Evolutionary conservation across 352 stramenopile species (phyloP).

Genomic region (Phytophthora crassamura): DNA sequence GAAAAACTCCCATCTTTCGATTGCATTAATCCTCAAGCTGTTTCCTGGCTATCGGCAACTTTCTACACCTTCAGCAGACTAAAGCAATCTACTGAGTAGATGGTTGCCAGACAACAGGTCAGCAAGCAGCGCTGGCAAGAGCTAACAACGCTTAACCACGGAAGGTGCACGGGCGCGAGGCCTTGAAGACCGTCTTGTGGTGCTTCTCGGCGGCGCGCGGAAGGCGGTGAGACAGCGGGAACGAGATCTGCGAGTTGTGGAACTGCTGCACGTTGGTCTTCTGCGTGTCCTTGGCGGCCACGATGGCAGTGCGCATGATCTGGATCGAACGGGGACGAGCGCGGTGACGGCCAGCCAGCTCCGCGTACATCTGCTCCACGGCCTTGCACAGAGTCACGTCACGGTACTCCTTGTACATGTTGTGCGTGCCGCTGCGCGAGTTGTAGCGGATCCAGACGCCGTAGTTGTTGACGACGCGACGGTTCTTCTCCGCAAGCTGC

Average conservation of each 20-base stretch:
- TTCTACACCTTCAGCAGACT: not conserved
- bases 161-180: conserved; percentile 97
- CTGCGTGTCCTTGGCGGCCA: conserved; percentile 96
- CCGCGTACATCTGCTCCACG: conserved; percentile 98
- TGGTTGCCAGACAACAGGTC: conserved; percentile 2
- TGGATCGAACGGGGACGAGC: conserved; percentile 98
- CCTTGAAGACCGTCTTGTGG: conserved; percentile 96
- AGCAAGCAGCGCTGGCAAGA: conserved; percentile 12
- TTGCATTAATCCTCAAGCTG: conserved; percentile 38
- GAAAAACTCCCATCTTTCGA: conserved; percentile 58
- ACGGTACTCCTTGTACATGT: conserved; percentile 99
- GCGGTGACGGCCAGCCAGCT: conserved; percentile 99
- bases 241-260: conserved; percentile 97
- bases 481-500: conserved; percentile 98
- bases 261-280: conserved; percentile 98
- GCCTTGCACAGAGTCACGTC: conserved; percentile 97
- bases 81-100: not conserved
- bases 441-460: conserved; percentile 99
- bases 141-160: conserved; percentile 91
- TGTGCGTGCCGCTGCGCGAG: conserved; percentile 99
- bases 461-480: conserved; percentile 99
- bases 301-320: conserved; percentile 98
- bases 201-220: conserved; percentile 94
- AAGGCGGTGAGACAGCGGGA: conserved; percentile 98
- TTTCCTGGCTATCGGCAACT: not conserved